Evolutionary conservation across 345 rosid species (phyloP), one percentile per base, ranked within the genome.

Genomic region (Lenwebbia sp.): DNA sequence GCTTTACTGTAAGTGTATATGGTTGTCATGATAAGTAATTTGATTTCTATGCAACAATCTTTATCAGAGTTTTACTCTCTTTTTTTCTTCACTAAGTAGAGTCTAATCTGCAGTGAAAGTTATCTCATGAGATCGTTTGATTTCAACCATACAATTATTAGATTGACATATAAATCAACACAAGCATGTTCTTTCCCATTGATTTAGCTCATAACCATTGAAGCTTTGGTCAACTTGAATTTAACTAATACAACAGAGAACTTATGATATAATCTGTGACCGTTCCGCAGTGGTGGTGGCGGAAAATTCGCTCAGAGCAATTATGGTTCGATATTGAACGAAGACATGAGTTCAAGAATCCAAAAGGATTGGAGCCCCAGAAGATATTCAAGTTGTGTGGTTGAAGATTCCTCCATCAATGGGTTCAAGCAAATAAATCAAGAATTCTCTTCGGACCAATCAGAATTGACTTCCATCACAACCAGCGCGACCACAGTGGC

Each of bases 341-440:
- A 92, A 88, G 93, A 93, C 84, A 90, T 93, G 87, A 93, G 83
- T 88, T 91, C 93, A 54, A 92, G 88, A 84, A 85, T 87, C 86
- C 90, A 89, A 53, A 92, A 90, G 84, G 93, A 91, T 1, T 91
- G 94, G 93, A 92, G 81, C 13, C 81, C 81, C 81, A 70, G 40
- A 70, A 37, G 47, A 44, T 70, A 70, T 88, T 90, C 54, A 90
- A 55, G 84, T 10, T 85, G 85, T 54, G 82, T 83, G 9, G 88
- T 75, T 10, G 91, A 89, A 51, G 90, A 91, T 85, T 89, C 89
- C 76, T 86, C 87, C 78, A 65, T 85, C 50, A 89, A 75, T 70
- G 83, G 57, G 28, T 90, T 88, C 51, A 90, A 88, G 87, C 86
- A 84, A 49, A 85, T 89, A 19, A 85, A 86, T 78, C 87, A 88